phyloP scores from a whole-genome alignment of 495 filamentous ascomycete genomes.

The Astrothelium macrocarpum region DNA sequence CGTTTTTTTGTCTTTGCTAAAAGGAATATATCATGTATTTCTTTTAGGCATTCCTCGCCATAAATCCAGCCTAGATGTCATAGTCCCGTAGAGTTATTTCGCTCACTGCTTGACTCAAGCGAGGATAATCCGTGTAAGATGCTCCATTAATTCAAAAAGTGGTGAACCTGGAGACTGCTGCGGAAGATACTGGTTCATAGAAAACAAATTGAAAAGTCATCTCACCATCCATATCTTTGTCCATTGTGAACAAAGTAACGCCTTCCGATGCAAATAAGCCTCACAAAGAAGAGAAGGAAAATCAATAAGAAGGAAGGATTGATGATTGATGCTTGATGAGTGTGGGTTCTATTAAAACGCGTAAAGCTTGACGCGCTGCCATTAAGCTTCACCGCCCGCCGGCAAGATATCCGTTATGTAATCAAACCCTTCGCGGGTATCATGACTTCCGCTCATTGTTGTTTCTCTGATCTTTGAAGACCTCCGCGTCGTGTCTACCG shows the following conservation, averaged over 20 bases:
- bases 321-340: background rate
- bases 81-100: no score
- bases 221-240: background rate
- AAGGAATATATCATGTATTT: no score
- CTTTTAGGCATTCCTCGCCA: no score
- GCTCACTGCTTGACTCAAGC: background rate
- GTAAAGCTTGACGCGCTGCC: conserved; percentile 2
- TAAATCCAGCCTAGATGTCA: no score
- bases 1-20: no score
- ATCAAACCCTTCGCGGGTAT: background rate
- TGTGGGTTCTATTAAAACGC: background rate
- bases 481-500: conserved; percentile 22
- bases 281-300: no score
- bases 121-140: background rate
- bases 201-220: background rate
- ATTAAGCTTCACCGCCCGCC: background rate
- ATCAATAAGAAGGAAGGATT: no score
- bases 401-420: background rate
- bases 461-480: conserved; percentile 13
- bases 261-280: no score
- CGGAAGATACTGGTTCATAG: no score
- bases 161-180: background rate
- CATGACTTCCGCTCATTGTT: background rate
- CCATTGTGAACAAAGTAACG: background rate
- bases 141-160: background rate